Percentiles rank a stretch among this genome's conserved stretches.
Conservation (phyloP, 108 stramenopile species). For the Conticribra weissflogii region DNA sequence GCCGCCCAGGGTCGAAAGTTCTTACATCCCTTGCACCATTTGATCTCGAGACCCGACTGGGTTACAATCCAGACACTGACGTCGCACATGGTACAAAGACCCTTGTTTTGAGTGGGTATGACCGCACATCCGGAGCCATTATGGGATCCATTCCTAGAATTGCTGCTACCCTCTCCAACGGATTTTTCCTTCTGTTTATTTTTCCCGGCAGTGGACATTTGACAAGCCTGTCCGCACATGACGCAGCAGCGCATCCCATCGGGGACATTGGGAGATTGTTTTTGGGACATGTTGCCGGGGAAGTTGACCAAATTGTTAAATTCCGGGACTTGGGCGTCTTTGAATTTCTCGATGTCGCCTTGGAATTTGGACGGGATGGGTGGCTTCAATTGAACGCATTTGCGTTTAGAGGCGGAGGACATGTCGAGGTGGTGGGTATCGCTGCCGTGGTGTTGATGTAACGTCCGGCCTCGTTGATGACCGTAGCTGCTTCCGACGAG, state of each 20-base stretch:
- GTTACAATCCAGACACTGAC: slow-evolving; percentile 90
- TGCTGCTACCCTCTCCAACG: too few relatives aligned
- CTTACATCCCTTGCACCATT: slow-evolving; percentile 95
- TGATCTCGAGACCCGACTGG: slow-evolving; percentile 76
- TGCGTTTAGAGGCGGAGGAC: slow-evolving; percentile 75
- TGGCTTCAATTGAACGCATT: slow-evolving; percentile 79
- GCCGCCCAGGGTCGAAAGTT: slow-evolving; percentile 92
- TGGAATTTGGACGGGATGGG: slow-evolving; percentile 89
- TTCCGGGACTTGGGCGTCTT: slow-evolving; percentile 77
- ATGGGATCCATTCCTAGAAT: slow-evolving; percentile 36
- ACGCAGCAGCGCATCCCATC: slow-evolving; percentile 90
- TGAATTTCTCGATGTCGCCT: slow-evolving; percentile 83
- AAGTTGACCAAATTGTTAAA: slow-evolving; percentile 89
- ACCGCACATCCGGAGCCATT: slow-evolving; percentile 46
- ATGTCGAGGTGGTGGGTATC: slow-evolving; percentile 58
- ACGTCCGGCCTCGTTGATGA: slow-evolving; percentile 12
- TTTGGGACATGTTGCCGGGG: slow-evolving; percentile 88
- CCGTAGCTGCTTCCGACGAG: slow-evolving; percentile 27
- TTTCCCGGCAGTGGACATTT: slow-evolving; percentile 64
- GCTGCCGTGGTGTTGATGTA: slow-evolving; percentile 21
- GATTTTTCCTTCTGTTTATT: slow-evolving; percentile 48
- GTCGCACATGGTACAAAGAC: slow-evolving; percentile 88
- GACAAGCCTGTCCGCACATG: slow-evolving; percentile 90
- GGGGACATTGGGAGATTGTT: slow-evolving; percentile 75
- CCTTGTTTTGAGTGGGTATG: slow-evolving; percentile 92